phyloP scores from a whole-genome alignment of 1,284 basidiomycete genomes.

The Phellinidium pouzarii region DNA sequence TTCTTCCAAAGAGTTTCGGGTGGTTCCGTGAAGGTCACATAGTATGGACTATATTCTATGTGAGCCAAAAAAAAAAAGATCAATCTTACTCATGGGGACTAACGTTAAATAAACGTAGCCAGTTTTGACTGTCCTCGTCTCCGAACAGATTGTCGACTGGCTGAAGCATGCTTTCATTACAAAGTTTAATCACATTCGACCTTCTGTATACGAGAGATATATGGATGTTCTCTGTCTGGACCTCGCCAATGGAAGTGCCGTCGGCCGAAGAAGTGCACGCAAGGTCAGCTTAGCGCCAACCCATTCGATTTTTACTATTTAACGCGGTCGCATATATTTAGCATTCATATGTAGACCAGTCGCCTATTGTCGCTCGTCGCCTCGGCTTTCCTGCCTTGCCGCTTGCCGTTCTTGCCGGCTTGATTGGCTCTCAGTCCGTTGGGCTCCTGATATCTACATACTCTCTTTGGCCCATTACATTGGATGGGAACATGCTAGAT shows the following conservation, averaged over 20 bases:
- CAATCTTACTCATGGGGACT: background rate
- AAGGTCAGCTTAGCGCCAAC: slow-evolving; percentile 43
- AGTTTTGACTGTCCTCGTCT: slow-evolving; percentile 83
- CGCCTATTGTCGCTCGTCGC: slow-evolving; percentile 88
- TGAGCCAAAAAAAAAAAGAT: slow-evolving; percentile 33
- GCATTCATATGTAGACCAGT: slow-evolving; percentile 93
- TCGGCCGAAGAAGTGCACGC: slow-evolving; percentile 56
- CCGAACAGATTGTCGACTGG: slow-evolving; percentile 97
- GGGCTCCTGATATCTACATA: slow-evolving; percentile 50
- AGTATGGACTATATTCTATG: slow-evolving; percentile 87
- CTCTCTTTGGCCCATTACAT: slow-evolving; percentile 25
- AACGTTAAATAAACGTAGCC: slow-evolving; percentile 45
- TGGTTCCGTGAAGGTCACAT: slow-evolving; percentile 71
- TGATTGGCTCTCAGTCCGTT: slow-evolving; percentile 82
- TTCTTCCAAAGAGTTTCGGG: slow-evolving; percentile 80
- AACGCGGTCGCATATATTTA: slow-evolving; percentile 26
- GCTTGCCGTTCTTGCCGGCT: slow-evolving; percentile 84
- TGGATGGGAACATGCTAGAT: slow-evolving; percentile 33
- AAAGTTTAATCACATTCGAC: slow-evolving; percentile 95
- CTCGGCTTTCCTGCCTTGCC: slow-evolving; percentile 93
- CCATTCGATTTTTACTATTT: background rate
- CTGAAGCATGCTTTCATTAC: slow-evolving; percentile 99
- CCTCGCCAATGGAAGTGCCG: slow-evolving; percentile 74
- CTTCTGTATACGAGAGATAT: slow-evolving; percentile 92
- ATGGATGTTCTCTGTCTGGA: slow-evolving; percentile 96